Base-by-base conservation (phyloP, 2,329 filamentous ascomycete species). In the Aspergillus persii region DNA sequence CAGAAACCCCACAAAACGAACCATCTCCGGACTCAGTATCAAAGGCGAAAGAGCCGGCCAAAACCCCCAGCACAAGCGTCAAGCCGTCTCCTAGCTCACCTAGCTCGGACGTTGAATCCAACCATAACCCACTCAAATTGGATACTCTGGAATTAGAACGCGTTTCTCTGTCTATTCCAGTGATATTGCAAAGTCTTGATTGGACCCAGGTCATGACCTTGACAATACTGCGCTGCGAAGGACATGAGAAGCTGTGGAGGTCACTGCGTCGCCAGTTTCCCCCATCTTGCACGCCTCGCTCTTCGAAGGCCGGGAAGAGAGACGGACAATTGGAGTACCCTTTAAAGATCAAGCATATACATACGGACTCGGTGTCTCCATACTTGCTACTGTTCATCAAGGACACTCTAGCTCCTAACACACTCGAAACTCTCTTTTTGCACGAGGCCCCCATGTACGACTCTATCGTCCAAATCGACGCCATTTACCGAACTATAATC, bases 241-340 rank as follows among this genome's bases (percentile, higher is more conserved):
- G 90, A 54, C 87, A 92, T 68, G 89, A 93, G 60, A 83, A 84
- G 58, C 79, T 95, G 2, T 95, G 90, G 90, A 88, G 87, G 68
- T 83, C 86, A 54, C 80, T 95, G 12, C 85, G 86, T 53, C 82
- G 84, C 59, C 84, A 84, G 36, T 89, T 85, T 65, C 76, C 80
- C 27, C 86, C 85, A 18, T 68, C 56, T 12, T 50, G 54, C 7
- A n/a, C 57, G 18, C 54, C 66, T 3, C 54, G 59, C 50, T 52
- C 18, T 30, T 44, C 58, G 29, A 59, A 57, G 39, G 30, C 48
- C 58, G 60, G 56, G 48, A 58, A 55, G 39, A 63, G 49, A 26
- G 56, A 53, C 7, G 41, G 18, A 12, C 55, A 39, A n/a, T 49
- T 51, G 66, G 84, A 87, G 54, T 89, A 88, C 66, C 80, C 82